These are phyloP conservation scores for Eleusine coracana DNA, from an alignment of 176 grass and related monocot species.

Conservation along the genomic window DNA sequence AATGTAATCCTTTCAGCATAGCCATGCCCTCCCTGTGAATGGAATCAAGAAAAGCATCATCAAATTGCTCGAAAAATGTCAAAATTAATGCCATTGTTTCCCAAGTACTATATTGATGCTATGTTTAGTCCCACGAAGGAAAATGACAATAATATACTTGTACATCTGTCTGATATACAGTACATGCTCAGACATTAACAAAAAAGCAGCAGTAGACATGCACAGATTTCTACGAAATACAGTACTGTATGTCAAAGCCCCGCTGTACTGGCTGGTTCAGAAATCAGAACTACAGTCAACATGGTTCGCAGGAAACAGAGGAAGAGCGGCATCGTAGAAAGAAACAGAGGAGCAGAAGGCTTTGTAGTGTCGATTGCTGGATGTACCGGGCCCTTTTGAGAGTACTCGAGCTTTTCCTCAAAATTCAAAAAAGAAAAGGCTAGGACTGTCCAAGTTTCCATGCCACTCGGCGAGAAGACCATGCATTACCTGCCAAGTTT, in stretches of 20 bases:
- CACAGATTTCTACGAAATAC: background rate
- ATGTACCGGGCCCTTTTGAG: background rate
- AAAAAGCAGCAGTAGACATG: background rate
- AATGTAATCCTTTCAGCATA: slow-evolving; percentile 67
- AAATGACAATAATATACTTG: background rate
- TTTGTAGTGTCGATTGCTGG: background rate
- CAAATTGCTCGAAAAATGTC: too few species aligned
- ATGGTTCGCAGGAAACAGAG: background rate
- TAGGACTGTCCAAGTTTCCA: slow-evolving; percentile 7
- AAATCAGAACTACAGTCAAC: background rate
- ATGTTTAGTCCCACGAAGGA: background rate
- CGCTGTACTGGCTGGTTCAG: background rate
- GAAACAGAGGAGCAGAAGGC: slow-evolving; percentile 20
- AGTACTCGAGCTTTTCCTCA: slow-evolving; percentile 17
- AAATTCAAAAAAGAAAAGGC: slow-evolving; percentile 19
- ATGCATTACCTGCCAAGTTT: slow-evolving; percentile 86
- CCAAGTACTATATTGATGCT: background rate
- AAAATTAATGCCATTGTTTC: background rate
- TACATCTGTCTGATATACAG: too few species aligned
- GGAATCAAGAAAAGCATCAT: background rate
- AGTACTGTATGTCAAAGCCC: background rate
- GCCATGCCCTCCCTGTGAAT: slow-evolving; percentile 63
- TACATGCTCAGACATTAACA: background rate
- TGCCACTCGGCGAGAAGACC: slow-evolving; percentile 33
- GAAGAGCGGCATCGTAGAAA: background rate